These are phyloP conservation scores for Oryza australiensis DNA, from an alignment of 176 grass and related monocot species.

Conservation along the genomic window DNA sequence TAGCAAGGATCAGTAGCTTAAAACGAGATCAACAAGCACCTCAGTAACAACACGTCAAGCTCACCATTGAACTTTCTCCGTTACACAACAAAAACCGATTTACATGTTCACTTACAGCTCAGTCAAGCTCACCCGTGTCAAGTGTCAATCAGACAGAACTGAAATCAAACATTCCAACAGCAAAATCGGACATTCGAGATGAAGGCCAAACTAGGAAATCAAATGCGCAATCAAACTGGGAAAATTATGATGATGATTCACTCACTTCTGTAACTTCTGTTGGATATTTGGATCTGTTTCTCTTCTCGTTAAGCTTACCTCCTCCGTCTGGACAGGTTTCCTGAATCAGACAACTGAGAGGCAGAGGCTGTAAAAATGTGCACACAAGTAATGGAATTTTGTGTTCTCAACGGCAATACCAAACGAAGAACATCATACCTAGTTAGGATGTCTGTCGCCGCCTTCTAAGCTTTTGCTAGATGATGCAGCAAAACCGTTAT, in stretches of 20 bases:
- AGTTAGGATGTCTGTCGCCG: background rate
- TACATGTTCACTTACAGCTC: background rate
- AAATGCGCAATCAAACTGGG: background rate
- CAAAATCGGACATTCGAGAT: background rate
- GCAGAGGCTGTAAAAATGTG: background rate
- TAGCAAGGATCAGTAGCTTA: background rate
- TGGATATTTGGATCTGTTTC: background rate
- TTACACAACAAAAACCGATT: background rate
- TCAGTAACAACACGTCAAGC: background rate
- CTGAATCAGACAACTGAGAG: background rate
- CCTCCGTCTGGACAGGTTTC: background rate
- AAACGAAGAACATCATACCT: background rate
- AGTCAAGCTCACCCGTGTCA: background rate
- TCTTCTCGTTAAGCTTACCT: background rate
- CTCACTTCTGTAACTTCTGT: too few relatives aligned
- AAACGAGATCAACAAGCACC: background rate
- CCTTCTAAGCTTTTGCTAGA: background rate
- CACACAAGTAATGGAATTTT: background rate
- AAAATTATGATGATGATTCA: background rate
- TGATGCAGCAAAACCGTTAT: background rate
- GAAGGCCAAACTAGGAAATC: background rate
- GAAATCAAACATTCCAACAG: background rate
- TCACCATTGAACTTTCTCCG: background rate
- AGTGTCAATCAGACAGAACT: too few relatives aligned
- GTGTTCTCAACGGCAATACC: background rate